Evolutionary conservation across 2,329 filamentous ascomycete genomes (phyloP), one percentile per base, ranked within the genome.

Genomic region (Piedraia hortae): DNA sequence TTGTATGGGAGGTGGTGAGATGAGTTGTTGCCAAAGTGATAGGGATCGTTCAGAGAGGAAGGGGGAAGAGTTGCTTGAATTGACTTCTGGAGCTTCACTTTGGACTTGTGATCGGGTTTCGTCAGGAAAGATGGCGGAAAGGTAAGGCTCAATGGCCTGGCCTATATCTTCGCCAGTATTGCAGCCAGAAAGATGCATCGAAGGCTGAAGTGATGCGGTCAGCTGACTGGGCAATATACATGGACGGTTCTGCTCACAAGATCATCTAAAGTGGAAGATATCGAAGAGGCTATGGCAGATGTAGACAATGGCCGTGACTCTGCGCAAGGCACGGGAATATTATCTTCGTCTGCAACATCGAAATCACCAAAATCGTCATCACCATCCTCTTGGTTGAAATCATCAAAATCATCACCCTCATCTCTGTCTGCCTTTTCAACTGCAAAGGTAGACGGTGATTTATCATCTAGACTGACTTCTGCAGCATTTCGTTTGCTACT

Each of bases 1-100:
- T 37, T 90, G 78, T 16, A 97, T 62, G 2, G 85, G 80, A 2
- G 85, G 85, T 10, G 85, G 82, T 2, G 82, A 82, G 14, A 91
- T 77, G 4, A 97, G 64, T 50, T 97, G 85, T 18, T 80, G 78
- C 85, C 85, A 97, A 15, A 97, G 56, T 0, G 85, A 91, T 25
- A 74, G 67, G 28, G 74, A 88, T 26, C 80, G 66, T 23, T 78
- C 70, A 18, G 75, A 88, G 24, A 75, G 63, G 46, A 91, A 85
- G 22, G 77, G 60, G 19, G 70, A 53, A 28, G 29, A 29, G 24
- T 31, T 29, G 7, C 33, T 24, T 21, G 35, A 33, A 24, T 42
- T 33, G 28, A 33, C 38, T 33, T 25, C 31, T 20, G 30, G 26
- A 14, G 20, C 17, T 9, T n/a, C n/a, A n/a, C 19, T 13, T 9